phyloP scores from a whole-genome alignment of 768 basidiomycete species.

The Crassisporium funariophilum region DNA sequence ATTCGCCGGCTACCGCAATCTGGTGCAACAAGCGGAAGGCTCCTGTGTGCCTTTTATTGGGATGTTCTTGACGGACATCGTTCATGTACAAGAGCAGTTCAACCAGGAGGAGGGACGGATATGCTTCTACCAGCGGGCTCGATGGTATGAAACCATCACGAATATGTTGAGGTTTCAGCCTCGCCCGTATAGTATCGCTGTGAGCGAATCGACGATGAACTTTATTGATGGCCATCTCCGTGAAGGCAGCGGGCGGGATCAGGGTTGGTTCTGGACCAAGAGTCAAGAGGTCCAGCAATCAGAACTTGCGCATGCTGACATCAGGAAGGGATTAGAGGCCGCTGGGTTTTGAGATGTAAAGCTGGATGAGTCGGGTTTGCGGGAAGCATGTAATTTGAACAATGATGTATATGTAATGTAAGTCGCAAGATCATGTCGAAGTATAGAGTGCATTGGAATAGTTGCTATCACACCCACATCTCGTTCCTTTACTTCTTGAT shows the following conservation, averaged over 20 bases:
- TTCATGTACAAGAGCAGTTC: constrained; percentile 55
- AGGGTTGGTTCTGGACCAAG: constrained; percentile 56
- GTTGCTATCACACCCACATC: constrained; percentile 8
- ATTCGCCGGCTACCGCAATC: constrained; percentile 55
- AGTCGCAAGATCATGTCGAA: constrained; percentile 20
- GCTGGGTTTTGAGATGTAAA: constrained; percentile 55
- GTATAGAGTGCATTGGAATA: constrained; percentile 12
- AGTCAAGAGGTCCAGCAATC: constrained; percentile 62
- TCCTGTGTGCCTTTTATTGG: constrained; percentile 72
- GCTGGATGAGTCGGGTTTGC: background rate
- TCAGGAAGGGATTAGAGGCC: constrained; percentile 65
- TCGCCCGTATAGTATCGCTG: constrained; percentile 48
- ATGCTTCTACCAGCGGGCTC: constrained; percentile 56
- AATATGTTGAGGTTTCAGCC: constrained; percentile 60
- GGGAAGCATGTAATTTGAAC: constrained; percentile 6
- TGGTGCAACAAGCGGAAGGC: constrained; percentile 49
- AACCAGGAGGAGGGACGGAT: constrained; percentile 39
- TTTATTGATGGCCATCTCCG: constrained; percentile 53
- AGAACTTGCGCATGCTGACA: constrained; percentile 64
- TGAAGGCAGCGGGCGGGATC: constrained; percentile 42
- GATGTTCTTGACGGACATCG: constrained; percentile 63
- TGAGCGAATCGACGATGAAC: constrained; percentile 44
- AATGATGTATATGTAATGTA: constrained; percentile 27
- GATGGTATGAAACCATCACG: constrained; percentile 56
- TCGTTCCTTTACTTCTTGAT: too few relatives aligned